Base-by-base conservation (phyloP, 2,329 filamentous ascomycete genomes). In the Sclerotinia glacialis region DNA sequence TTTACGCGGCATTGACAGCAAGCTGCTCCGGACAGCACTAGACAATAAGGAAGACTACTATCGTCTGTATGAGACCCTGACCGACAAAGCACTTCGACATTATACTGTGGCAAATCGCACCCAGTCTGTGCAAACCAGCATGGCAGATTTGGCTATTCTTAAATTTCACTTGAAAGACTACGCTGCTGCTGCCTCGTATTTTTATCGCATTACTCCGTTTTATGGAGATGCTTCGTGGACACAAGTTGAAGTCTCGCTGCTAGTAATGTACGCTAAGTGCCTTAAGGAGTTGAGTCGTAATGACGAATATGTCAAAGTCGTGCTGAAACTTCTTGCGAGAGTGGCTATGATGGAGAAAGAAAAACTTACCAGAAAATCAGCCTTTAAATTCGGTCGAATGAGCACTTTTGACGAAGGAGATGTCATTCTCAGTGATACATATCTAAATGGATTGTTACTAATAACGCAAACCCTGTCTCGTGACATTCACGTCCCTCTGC, bases 211-310 rank as follows among this genome's bases (percentile, higher is more conserved):
- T 53, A 89, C 91, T 0, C 88, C 89, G 0, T 90, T 91, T 69
- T 97, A 95, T 72, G 89, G 89, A 0, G 86, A 89, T 66, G 87
- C 85, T 66, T 86, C 88, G 55, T 98, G 95, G 93, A 87, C 85
- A 64, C 80, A 89, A 0, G 82, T 97, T 16, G 93, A 98, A 75
- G 81, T 92, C 4, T 89, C 89, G 0, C 91, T 97, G 84, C 83
- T 98, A 7, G 86, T 91, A 70, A 89, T 97, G 83, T 95, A 97
- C 76, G 86, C 91, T 0, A 85, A 86, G 59, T 98, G 93, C 76
- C 82, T 99, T 37, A 89, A 90, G 70, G 85, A 91, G 72, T 83
- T 97, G 37, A 83, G 89, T 59, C 86, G 87, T 18, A 87, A 87
- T 68, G 90, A 94, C 63, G 92, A 96, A 69, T 96, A 93, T 73